Evolutionary conservation across 306 rosid species (phyloP), one percentile per base, ranked within the genome.

Genomic region (Inga leiocalycina): DNA sequence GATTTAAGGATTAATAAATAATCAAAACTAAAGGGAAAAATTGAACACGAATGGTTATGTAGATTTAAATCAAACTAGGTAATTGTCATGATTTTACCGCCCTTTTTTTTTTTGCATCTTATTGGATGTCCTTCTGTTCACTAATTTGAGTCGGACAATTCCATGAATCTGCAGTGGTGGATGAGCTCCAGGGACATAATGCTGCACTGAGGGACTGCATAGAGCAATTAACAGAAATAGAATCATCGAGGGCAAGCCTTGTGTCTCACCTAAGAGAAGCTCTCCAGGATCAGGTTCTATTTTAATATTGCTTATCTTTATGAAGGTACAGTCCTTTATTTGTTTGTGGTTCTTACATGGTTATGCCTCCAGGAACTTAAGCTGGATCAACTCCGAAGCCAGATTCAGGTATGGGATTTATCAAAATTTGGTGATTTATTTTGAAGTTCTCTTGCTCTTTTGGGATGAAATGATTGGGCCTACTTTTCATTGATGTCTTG

Each of bases 211-310:
- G 86, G 87, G 93, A 90, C 79, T 97, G 98, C 84, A 88, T 94
- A 16, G 95, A 92, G 79, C 99, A 90, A 78, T 86, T 97, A 79
- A 87, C 90, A 7, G 85, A 91, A 68, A 83, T 91, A 51, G 98
- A 94, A 85, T 89, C 97, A 49, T 88, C 97, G 10, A 94, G 98
- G 88, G 88, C 91, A 48, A 89, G 81, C 80, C 98, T 97, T 52
- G 97, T 94, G 85, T 90, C 95, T 85, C 95, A 91, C 79, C 80
- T 97, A 87, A 90, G 92, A 73, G 97, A 92, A 85, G 97, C 97
- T 85, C 96, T 97, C 72, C 91, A 85, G 79, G 97, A 97, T 89
- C 98, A 97, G 99, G 99, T 97, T 82, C 45, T 57, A 35, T 83
- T 82, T 80, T 22, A 46, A 22, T 79, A 68, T 57, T 44, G 69